phyloP scores from a whole-genome alignment of 495 filamentous ascomycete species.

The Talaromyces trachyspermus region DNA sequence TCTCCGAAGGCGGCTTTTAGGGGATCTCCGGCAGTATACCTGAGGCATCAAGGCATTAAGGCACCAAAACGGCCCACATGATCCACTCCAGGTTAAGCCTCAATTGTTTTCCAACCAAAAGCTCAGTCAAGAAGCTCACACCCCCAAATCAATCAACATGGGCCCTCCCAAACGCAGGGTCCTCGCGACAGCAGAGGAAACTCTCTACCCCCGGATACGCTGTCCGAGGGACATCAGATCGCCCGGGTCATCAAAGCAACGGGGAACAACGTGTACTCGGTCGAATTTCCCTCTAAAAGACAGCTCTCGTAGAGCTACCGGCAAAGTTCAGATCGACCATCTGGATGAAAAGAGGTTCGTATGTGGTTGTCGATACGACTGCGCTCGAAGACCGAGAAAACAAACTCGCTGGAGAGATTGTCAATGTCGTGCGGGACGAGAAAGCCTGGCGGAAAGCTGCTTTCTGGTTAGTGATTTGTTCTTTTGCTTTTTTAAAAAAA shows the following conservation, averaged over 20 bases:
- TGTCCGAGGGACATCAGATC: conserved; percentile 59
- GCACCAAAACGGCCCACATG: too few species aligned
- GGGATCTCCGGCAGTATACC: too few species aligned
- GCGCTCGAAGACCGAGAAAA: conserved; percentile 61
- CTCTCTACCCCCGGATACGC: conserved; percentile 57
- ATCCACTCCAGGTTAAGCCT: background rate
- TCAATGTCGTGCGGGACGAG: conserved; percentile 88
- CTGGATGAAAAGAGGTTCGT: conserved; percentile 83
- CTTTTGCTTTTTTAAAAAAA: conserved; percentile 9
- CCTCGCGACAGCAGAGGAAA: conserved; percentile 65
- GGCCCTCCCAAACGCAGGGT: conserved; percentile 67
- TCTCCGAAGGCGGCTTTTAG: too few species aligned
- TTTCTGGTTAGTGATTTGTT: conserved; percentile 64
- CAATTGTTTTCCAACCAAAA: too few species aligned
- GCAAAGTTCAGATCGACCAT: conserved; percentile 80
- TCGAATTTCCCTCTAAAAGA: conserved; percentile 53
- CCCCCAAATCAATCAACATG: conserved; percentile 39
- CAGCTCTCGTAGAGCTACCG: conserved; percentile 67
- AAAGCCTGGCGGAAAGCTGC: conserved; percentile 80
- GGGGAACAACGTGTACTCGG: conserved; percentile 81
- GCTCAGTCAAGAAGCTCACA: background rate
- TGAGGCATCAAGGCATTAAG: background rate
- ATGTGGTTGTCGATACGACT: conserved; percentile 71
- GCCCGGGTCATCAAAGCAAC: conserved; percentile 70
- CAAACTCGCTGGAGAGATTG: conserved; percentile 79